Base-by-base conservation (phyloP, 202 grass and related monocot species). In the Dendrocalamus latiflorus region DNA sequence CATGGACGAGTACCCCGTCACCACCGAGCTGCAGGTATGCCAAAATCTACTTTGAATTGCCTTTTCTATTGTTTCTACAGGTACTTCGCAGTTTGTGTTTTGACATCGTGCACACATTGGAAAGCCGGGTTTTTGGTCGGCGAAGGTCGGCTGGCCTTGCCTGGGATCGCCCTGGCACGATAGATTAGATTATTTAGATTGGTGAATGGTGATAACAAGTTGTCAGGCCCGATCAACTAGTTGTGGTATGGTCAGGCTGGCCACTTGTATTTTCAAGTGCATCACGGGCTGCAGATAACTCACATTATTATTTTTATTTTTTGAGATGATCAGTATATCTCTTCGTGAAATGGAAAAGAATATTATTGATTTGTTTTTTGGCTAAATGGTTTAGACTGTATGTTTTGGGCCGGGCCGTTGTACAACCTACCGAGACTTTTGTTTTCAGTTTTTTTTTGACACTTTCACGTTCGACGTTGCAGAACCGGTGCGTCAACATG, bases 1-100 rank as follows among this genome's bases (percentile, higher is more conserved):
- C 91, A 95, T 98, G 96, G 96, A 98, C 72, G 96, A 98, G 87
- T 98, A 98, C 67, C 96, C 96, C 0, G 87, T 98, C 60, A 98
- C 96, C 73, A 98, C 96, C 70, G 96, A 98, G 66, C 87, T 98
- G 59, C 96, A 98, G 95, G 95, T 93, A 75, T 9, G 7, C 3
- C 8, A 9, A 6, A 18, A 43, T 28, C n/a, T n/a, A 33, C 21
- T 80, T 30, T 44, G 20, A 74, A 21, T 3, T 15, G 42, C 26
- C 2, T 21, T 21, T 8, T 4, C 13, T 15, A 44, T 3, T 53
- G 17, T 54, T 21, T n/a, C 18, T 9, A n/a, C 51, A 54, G n/a
- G 51, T n/a, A n/a, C 51, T 57, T 12, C 68, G 5, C 56, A 47
- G 11, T 34, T 73, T 13, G 0, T n/a, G 28, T 49, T 39, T 36